A percentile compares a stretch with the other conserved stretches of the same genome.
Conservation (phyloP, 169 alveolate species). For the Plasmodium adleri region DNA sequence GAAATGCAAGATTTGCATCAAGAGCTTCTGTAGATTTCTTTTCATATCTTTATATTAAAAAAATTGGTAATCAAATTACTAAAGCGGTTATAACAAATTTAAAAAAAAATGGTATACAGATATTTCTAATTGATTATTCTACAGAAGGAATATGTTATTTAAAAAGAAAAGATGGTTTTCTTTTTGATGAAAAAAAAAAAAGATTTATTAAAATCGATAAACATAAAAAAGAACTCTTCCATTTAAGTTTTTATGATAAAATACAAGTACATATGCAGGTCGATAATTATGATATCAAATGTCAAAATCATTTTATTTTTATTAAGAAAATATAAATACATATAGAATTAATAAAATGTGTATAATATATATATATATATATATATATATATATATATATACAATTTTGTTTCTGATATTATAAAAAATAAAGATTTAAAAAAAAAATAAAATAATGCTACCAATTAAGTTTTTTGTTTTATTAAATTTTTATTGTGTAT, state of each 20-base stretch:
- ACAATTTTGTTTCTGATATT: neutral
- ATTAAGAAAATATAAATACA: conserved; percentile 26
- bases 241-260: conserved; percentile 57
- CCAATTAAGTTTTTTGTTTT: neutral
- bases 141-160: conserved; percentile 68
- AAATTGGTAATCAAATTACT: conserved; percentile 72
- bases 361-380: neutral
- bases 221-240: conserved; percentile 25
- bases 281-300: conserved; percentile 48
- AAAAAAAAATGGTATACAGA: conserved; percentile 71
- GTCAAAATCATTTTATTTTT: conserved; percentile 69
- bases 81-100: conserved; percentile 59
- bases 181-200: conserved; percentile 61
- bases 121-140: conserved; percentile 25
- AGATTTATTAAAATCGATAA: conserved; percentile 31
- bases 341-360: neutral
- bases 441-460: neutral
- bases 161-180: conserved; percentile 68
- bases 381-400: conserved; percentile 4
- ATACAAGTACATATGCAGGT: conserved; percentile 73
- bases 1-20: conserved; percentile 76
- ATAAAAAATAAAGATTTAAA: neutral
- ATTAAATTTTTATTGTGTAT: neutral
- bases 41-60: conserved; percentile 71
- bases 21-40: conserved; percentile 76